Percentiles rank a stretch among this genome's conserved stretches.
phyloP scores from a whole-genome alignment of 2,329 filamentous ascomycete genomes.

The Sclerotinia glacialis region DNA sequence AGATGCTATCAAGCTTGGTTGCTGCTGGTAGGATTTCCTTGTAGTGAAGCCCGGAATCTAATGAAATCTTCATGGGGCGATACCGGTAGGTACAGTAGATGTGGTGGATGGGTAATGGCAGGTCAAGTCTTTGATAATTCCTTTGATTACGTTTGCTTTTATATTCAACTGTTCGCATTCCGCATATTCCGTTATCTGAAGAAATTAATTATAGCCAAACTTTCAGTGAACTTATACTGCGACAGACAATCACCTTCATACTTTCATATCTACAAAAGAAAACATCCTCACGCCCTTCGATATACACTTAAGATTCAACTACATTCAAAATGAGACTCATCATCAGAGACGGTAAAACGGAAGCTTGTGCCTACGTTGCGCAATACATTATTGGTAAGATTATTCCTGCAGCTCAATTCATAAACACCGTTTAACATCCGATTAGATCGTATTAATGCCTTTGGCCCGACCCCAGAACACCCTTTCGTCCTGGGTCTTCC shows the following conservation, averaged over 20 bases:
- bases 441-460: slow-evolving; percentile 71
- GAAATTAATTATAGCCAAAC: neutral
- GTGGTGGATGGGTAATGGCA: neutral
- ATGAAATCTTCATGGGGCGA: slow-evolving; percentile 7
- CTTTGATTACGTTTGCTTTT: slow-evolving; percentile 10
- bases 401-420: neutral
- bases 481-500: slow-evolving; percentile 82
- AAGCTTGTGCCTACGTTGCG: slow-evolving; percentile 72
- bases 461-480: slow-evolving; percentile 66
- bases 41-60: neutral
- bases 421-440: neutral
- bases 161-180: slow-evolving; percentile 16
- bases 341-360: slow-evolving; percentile 68
- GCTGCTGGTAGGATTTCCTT: slow-evolving; percentile 8
- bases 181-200: neutral
- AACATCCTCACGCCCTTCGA: neutral
- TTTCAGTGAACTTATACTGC: neutral
- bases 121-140: slow-evolving; percentile 22
- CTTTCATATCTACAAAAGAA: neutral
- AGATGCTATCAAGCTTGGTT: slow-evolving; percentile 3
- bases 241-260: slow-evolving; percentile 1
- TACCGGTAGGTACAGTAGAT: neutral
- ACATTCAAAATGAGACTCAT: slow-evolving; percentile 68
- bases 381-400: slow-evolving; percentile 71
- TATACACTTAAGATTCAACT: neutral